Percentiles rank a stretch among this genome's conserved stretches.
Evolutionary conservation across 148 eudicot genomes (phyloP).

Genomic region (Rheum nobile): DNA sequence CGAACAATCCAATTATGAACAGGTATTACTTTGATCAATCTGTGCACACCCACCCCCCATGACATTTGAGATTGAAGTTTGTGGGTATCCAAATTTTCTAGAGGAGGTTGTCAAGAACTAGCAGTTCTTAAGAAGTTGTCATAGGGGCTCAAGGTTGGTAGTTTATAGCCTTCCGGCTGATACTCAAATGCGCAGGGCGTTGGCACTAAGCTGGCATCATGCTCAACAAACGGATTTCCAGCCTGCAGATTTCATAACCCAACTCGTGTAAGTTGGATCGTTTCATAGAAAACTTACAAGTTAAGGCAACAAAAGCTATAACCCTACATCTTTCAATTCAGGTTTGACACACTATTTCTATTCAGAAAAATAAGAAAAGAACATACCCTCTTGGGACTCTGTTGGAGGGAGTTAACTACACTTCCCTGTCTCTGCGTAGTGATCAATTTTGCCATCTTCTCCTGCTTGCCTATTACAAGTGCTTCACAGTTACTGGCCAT

Average conservation of each 20-base stretch:
- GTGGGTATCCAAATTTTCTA: neutral
- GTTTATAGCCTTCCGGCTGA: slow-evolving; percentile 34
- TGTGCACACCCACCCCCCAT: neutral
- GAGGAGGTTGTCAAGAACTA: slow-evolving; percentile 26
- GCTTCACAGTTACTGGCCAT: slow-evolving; percentile 87
- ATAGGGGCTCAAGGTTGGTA: slow-evolving; percentile 68
- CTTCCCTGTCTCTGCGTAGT: slow-evolving; percentile 35
- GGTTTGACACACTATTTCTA: no score
- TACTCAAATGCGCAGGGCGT: slow-evolving; percentile 36
- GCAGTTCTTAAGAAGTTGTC: slow-evolving; percentile 81
- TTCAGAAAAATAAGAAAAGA: no score
- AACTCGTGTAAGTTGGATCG: neutral
- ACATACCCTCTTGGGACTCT: slow-evolving; percentile 21
- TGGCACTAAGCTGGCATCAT: slow-evolving; percentile 10
- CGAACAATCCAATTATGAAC: neutral
- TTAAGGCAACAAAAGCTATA: neutral
- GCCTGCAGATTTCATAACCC: slow-evolving; percentile 24
- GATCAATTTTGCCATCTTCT: slow-evolving; percentile 76
- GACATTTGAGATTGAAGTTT: neutral
- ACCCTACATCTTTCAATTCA: neutral
- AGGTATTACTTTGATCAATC: neutral
- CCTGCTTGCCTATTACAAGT: slow-evolving; percentile 71
- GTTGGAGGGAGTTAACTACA: slow-evolving; percentile 9
- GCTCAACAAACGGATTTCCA: slow-evolving; percentile 40
- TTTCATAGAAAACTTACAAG: neutral